phyloP scores from a whole-genome alignment of 2,329 filamentous ascomycete genomes.

The Thyridium curvatum region DNA sequence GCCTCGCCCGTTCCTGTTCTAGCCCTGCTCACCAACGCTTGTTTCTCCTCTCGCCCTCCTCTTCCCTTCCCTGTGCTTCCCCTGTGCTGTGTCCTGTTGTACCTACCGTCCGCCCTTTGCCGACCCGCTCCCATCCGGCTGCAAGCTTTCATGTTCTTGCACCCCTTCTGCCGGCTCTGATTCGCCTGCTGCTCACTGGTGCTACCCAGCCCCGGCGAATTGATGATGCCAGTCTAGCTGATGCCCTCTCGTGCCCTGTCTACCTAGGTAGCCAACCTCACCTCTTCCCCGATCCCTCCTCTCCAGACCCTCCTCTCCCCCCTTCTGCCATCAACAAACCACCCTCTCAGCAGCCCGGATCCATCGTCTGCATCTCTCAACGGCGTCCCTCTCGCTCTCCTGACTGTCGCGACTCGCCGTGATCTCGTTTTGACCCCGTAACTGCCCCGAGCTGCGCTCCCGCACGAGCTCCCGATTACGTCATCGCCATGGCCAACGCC shows the following conservation, averaged over 20 bases:
- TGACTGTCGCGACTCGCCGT: not conserved
- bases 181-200: conserved; percentile 1
- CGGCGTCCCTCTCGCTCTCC: not conserved
- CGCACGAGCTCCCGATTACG: conserved; percentile 7
- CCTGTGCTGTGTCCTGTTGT: not conserved
- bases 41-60: not conserved
- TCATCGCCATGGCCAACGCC: conserved; percentile 11
- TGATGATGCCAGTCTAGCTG: conserved; percentile 1
- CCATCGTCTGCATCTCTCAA: not conserved
- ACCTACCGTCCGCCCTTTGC: not conserved
- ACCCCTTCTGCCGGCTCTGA: conserved; percentile 1
- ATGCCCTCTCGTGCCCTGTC: too few species aligned
- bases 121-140: conserved; percentile 2
- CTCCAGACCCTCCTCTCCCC: not conserved
- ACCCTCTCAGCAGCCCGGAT: not conserved
- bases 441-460: not conserved
- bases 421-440: not conserved
- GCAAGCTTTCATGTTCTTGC: not conserved
- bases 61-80: not conserved
- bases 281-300: not conserved
- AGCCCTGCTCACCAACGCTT: not conserved
- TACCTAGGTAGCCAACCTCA: conserved; percentile 1
- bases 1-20: not conserved
- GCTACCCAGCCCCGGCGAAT: conserved; percentile 1
- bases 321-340: not conserved